phyloP scores from a whole-genome alignment of 495 filamentous ascomycete species.

The Penicillium turbatum region DNA sequence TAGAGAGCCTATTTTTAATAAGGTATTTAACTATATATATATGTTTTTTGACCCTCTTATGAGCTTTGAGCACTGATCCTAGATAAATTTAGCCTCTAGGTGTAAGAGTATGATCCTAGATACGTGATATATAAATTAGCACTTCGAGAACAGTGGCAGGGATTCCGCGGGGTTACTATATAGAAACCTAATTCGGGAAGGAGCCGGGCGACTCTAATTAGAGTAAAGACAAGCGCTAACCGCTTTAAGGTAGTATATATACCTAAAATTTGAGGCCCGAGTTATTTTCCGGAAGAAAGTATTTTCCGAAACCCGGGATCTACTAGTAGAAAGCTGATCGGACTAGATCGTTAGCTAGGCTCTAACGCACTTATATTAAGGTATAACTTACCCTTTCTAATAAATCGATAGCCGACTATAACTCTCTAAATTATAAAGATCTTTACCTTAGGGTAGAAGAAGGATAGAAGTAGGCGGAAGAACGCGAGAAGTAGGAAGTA shows the following conservation, averaged over 20 bases:
- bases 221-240: neutral
- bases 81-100: too few relatives aligned
- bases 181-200: constrained; percentile 3
- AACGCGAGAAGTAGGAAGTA: constrained; percentile 2
- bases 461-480: constrained; percentile 5
- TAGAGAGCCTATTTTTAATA: neutral
- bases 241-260: neutral
- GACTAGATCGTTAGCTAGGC: neutral
- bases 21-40: too few relatives aligned
- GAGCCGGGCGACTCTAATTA: constrained; percentile 1
- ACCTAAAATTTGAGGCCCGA: neutral
- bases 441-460: neutral
- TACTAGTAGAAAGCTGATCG: neutral
- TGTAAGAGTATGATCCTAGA: neutral
- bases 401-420: constrained; percentile 1
- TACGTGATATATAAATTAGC: neutral
- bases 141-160: neutral
- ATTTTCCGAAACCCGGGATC: neutral
- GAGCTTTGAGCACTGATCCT: neutral
- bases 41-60: neutral
- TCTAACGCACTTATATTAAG: neutral
- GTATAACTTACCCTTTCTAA: neutral
- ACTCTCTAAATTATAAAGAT: constrained; percentile 5
- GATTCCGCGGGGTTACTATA: neutral
- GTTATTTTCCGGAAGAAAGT: neutral